Evolutionary conservation across 805 yeast genomes (phyloP).

Genomic region (Grigorovia jiainica): DNA sequence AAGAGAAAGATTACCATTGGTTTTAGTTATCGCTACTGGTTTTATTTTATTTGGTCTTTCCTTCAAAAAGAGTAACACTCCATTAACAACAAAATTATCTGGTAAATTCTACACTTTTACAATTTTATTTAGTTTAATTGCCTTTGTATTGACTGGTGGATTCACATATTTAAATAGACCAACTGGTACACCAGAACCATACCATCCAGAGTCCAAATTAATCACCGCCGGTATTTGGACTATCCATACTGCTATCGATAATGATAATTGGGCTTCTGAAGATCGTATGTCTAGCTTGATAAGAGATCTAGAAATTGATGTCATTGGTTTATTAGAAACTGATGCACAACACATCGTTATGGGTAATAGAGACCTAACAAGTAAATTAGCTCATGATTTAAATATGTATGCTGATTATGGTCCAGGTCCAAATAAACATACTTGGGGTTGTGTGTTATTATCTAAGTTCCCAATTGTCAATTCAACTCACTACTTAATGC

Average conservation of each 20-base stretch:
- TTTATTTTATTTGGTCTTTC: conserved; percentile 45
- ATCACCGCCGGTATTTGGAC: conserved; percentile 98
- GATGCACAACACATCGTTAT: conserved; percentile 91
- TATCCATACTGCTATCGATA: conserved; percentile 92
- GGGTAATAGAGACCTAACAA: conserved; percentile 93
- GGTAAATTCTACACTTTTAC: conserved; percentile 12
- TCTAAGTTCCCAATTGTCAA: conserved; percentile 90
- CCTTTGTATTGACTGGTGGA: conserved; percentile 12
- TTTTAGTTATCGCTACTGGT: conserved; percentile 48
- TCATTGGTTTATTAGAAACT: conserved; percentile 81
- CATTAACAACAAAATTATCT: conserved; percentile 2
- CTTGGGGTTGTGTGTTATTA: conserved; percentile 92
- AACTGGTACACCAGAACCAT: conserved; percentile 50
- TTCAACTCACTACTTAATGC: conserved; percentile 84
- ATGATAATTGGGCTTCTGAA: conserved; percentile 97
- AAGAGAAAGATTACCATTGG: conserved; percentile 80
- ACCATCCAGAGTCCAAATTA: conserved; percentile 55
- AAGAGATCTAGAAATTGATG: conserved; percentile 79
- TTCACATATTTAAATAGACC: conserved; percentile 22
- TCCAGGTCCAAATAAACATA: conserved; percentile 95
- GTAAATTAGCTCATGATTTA: conserved; percentile 80
- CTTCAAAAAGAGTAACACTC: neutral
- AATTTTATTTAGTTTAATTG: conserved; percentile 9
- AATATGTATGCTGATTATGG: conserved; percentile 95
- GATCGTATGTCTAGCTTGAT: conserved; percentile 78